Conservation (phyloP, 352 stramenopile species). For the Pythium pyrilobum region DNA sequence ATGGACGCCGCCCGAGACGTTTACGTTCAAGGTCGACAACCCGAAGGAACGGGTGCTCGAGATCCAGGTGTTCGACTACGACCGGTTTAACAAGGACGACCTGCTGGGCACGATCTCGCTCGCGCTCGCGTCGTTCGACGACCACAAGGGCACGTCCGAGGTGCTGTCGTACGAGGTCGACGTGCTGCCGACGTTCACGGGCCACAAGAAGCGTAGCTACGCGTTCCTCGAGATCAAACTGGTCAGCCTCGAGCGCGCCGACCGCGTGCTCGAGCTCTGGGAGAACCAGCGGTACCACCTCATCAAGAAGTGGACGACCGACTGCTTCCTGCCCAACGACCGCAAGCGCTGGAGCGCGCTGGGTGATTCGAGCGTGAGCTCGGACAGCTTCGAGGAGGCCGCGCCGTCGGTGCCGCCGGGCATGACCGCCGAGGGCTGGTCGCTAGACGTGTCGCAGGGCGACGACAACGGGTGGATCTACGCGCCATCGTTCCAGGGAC, state of each 20-base stretch:
- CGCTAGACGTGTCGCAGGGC: constrained; percentile 65
- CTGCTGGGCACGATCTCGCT: constrained; percentile 60
- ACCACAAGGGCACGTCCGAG: constrained; percentile 29
- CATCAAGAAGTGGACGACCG: constrained; percentile 70
- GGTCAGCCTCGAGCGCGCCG: constrained; percentile 45
- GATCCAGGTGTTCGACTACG: constrained; percentile 66
- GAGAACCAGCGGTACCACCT: constrained; percentile 81
- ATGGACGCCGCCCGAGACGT: constrained; percentile 62
- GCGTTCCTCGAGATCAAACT: constrained; percentile 75
- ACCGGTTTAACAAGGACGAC: constrained; percentile 75
- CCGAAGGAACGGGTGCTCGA: constrained; percentile 45
- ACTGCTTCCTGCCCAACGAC: constrained; percentile 48
- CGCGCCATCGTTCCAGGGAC: constrained; percentile 62
- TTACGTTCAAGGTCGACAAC: constrained; percentile 62
- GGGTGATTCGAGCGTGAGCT: constrained; percentile 52
- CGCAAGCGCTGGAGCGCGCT: constrained; percentile 69
- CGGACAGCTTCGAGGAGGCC: constrained; percentile 61
- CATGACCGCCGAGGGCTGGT: constrained; percentile 65
- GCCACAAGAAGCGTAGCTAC: constrained; percentile 65
- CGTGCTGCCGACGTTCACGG: constrained; percentile 34
- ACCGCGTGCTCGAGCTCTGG: constrained; percentile 74
- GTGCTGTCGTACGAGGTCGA: constrained; percentile 71
- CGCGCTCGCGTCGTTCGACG: constrained; percentile 43
- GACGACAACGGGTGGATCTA: constrained; percentile 86
- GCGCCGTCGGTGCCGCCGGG: constrained; percentile 53